Conservation (phyloP, 1,139 yeast species). For the Waltiozyma sp. region DNA sequence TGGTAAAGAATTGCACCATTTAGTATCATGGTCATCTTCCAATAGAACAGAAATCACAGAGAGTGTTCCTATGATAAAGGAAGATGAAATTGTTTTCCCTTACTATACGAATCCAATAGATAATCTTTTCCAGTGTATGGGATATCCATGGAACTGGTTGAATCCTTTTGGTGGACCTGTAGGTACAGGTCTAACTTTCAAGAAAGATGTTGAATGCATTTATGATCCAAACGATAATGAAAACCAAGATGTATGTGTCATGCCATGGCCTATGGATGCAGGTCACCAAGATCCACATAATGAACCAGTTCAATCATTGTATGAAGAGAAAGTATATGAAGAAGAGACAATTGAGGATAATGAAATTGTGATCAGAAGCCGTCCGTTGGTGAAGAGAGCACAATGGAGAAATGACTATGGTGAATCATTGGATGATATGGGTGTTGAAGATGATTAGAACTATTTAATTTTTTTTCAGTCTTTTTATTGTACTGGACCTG, state of each 20-base stretch:
- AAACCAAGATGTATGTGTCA: conserved; percentile 47
- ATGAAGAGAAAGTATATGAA: conserved; percentile 7
- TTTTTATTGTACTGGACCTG: no score
- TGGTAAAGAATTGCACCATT: conserved; percentile 32
- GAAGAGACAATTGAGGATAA: conserved; percentile 17
- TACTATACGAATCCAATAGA: conserved; percentile 59
- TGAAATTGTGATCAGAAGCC: conserved; percentile 17
- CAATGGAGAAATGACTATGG: conserved; percentile 77
- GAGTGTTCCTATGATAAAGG: conserved; percentile 27
- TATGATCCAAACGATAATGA: conserved; percentile 30
- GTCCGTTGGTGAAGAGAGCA: conserved; percentile 23
- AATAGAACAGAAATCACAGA: conserved; percentile 12
- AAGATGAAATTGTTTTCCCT: conserved; percentile 50
- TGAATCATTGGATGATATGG: conserved; percentile 71
- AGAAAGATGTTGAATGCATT: conserved; percentile 25
- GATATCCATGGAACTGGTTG: conserved; percentile 55
- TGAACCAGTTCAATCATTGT: conserved; percentile 13
- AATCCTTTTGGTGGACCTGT: conserved; percentile 56
- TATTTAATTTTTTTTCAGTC: no score
- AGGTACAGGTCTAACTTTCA: conserved; percentile 42
- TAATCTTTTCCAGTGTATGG: conserved; percentile 42
- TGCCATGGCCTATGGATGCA: conserved; percentile 91
- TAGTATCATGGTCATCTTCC: conserved; percentile 34
- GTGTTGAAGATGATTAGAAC: conserved; percentile 60
- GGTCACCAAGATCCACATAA: conserved; percentile 31